Evolutionary conservation across 78 protist species (phyloP).

Genomic region (Mantamonas sphyraenae): DNA sequence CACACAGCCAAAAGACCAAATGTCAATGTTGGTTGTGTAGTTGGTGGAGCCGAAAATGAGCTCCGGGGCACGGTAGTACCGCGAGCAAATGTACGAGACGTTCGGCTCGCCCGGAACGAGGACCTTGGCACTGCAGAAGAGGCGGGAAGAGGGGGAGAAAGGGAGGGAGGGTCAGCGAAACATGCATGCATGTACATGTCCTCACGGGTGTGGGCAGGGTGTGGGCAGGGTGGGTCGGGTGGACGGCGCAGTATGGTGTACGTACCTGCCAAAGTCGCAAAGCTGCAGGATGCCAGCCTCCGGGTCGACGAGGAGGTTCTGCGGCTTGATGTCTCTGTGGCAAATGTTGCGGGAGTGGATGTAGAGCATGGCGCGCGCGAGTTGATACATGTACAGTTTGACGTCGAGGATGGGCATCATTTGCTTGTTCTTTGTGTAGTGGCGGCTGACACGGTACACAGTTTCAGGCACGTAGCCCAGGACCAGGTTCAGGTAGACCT

Average conservation of each 20-base stretch:
- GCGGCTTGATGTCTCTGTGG: slow-evolving; percentile 92
- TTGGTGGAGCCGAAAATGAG: slow-evolving; percentile 95
- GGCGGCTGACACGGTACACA: slow-evolving; percentile 66
- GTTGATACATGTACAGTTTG: slow-evolving; percentile 73
- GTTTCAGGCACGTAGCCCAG: slow-evolving; percentile 97
- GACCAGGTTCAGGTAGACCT: slow-evolving; percentile 94
- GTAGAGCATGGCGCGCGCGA: slow-evolving; percentile 60
- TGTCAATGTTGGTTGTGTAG: slow-evolving; percentile 88
- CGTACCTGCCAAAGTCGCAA: slow-evolving; percentile 95
- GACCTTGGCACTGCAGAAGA: slow-evolving; percentile 68
- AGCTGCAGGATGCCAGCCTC: slow-evolving; percentile 77
- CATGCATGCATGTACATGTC: no score
- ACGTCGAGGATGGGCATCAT: slow-evolving; percentile 71
- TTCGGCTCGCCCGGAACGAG: slow-evolving; percentile 89
- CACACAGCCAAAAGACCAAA: slow-evolving; percentile 89
- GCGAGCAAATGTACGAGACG: slow-evolving; percentile 98
- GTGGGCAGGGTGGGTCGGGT: no score
- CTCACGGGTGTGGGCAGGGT: no score
- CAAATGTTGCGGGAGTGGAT: slow-evolving; percentile 68
- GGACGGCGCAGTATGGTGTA: no score
- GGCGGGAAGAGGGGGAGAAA: background rate
- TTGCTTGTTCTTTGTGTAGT: slow-evolving; percentile 65
- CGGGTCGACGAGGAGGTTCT: slow-evolving; percentile 81
- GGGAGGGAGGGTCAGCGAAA: no score
- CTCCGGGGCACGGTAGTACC: slow-evolving; percentile 99